Base-by-base conservation (phyloP, 1,284 basidiomycete species). In the Crucibulum parvulum region DNA sequence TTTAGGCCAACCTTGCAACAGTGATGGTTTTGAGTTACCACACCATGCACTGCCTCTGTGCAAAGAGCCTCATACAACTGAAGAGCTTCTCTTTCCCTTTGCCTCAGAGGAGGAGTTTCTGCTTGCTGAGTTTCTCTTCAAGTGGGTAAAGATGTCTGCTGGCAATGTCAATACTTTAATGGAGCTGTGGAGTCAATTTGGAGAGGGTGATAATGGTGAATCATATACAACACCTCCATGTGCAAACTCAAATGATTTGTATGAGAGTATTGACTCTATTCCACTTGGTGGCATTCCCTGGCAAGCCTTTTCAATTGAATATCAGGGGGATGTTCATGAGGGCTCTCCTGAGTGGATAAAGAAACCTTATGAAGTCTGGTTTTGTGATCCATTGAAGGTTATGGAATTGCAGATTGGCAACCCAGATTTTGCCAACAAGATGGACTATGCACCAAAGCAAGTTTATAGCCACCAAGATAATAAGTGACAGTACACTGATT, bases 341-440 rank as follows among this genome's bases (percentile, higher is more conserved):
- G 51, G 48, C 31, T 43, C 57, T 65, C 62, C 51, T 24, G 50
- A 73, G 2, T 81, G 79, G 79, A 80, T 74, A 74, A 55, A 39
- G 0, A 56, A 66, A 5, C 46, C 58, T 2, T 79, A 77, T 58
- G 62, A 72, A 2, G 64, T 80, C 0, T 77, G 69, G 57, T 74
- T 58, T 52, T 68, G 69, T 0, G 63, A 78, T 58, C 65, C 67
- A 7, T 61, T 54, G 0, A 15, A 54, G 0, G 53, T 75, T 8
- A 24, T 72, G 3, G 62, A 69, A 4, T 51, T 66, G 1, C 69
- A 72, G 51, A 62, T 78, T 1, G 45, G 36, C 4, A 76, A 71
- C 10, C 51, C 62, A 0, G 63, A 56, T 6, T 71, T 72, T 37
- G 55, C 53, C 0, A 50, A 37, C 10, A 52, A 72, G 7, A 55